Evolutionary conservation across 805 yeast genomes (phyloP), one percentile per base, ranked within the genome.

Genomic region (Spathaspora passalidarum): DNA sequence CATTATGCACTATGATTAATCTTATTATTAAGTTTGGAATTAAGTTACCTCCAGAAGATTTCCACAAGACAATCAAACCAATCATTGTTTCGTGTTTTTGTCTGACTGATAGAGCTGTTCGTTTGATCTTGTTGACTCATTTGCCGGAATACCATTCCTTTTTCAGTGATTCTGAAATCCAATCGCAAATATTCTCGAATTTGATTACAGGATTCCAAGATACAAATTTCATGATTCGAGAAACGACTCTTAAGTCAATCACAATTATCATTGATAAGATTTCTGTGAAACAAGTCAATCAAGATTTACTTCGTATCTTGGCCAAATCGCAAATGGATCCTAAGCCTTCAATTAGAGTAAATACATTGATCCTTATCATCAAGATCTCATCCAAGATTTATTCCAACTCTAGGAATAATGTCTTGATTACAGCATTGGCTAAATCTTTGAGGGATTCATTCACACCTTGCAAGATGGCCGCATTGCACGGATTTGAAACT

Each of bases 121-220:
- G 98, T 46, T 73, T 89, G 55, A 72, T 83, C n/a, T 66, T 94
- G 22, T 70, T 92, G 47, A 79, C 80, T 17, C 69, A 80, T 39
- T 65, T 92, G 46, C 83, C 90, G 0, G 61, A 68, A 13, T 80
- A 78, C 49, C 69, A 81, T 21, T 69, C 68, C 1, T 62, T 63
- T 32, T 61, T 89, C 18, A 71, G 80, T 2, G 80, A 79, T 34
- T 64, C 76, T 38, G 88, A 85, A 23, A 78, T 91, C 3, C 84
- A 84, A 51, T 82, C 77, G 52, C 81, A 79, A 52, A 75, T 94
- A 1, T 88, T 87, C 61, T 79, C 80, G 8, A 76, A 76, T 40
- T 72, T 87, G 55, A 66, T 84, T n/a, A 81, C 85, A 14, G 98
- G 99, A 0, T 86, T 92, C 56, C 80, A 83, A 26, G 99, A 92